These are phyloP conservation scores for Aphanomyces astaci DNA, from an alignment of 352 stramenopile genomes.

Conservation along the genomic window DNA sequence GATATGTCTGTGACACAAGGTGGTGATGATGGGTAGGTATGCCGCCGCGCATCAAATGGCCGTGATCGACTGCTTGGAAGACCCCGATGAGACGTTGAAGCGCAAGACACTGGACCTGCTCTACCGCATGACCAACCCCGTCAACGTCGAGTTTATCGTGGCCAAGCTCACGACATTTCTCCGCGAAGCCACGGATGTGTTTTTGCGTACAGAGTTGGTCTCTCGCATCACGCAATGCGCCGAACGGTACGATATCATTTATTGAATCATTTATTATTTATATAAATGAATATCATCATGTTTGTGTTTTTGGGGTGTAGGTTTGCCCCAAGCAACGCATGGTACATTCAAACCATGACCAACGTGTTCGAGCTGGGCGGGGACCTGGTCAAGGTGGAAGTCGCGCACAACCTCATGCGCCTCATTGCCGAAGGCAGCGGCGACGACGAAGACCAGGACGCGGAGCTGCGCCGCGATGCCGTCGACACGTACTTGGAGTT, in stretches of 20 bases:
- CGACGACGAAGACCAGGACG: conserved; percentile 94
- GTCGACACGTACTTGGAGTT: conserved; percentile 96
- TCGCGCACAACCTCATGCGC: conserved; percentile 97
- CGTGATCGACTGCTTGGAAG: conserved; percentile 99
- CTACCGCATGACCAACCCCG: conserved; percentile 98
- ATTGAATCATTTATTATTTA: too few species aligned
- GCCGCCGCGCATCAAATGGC: conserved; percentile 98
- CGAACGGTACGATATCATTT: conserved; percentile 79
- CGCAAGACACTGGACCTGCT: conserved; percentile 96
- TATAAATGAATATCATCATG: neutral
- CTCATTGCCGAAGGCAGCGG: conserved; percentile 97
- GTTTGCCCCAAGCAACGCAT: conserved; percentile 97
- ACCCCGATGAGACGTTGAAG: conserved; percentile 99
- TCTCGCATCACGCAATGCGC: conserved; percentile 96
- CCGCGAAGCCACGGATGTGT: conserved; percentile 94
- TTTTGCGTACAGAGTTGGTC: conserved; percentile 95
- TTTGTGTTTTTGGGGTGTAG: neutral
- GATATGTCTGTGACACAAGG: conserved; percentile 5
- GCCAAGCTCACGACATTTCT: conserved; percentile 97
- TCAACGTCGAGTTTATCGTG: conserved; percentile 99
- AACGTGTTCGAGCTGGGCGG: conserved; percentile 93
- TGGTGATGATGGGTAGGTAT: conserved; percentile 90
- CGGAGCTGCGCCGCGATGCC: conserved; percentile 93
- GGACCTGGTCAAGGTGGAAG: conserved; percentile 95
- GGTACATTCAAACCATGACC: conserved; percentile 99